Base-by-base conservation (phyloP, 345 rosid genomes). In the Draba incana region DNA sequence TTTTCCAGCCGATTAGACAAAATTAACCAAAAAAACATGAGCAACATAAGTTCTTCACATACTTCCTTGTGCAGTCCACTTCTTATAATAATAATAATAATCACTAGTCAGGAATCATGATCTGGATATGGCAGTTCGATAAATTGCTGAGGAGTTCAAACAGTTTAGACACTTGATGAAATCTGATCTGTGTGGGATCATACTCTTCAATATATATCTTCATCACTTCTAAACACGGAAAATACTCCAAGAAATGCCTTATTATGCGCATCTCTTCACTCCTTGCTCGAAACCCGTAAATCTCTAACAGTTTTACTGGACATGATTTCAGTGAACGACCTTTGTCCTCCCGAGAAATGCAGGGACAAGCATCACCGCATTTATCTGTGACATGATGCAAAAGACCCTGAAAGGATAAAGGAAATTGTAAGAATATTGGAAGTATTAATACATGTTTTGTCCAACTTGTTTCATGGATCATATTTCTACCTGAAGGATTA, bases 321-420 rank as follows among this genome's bases (percentile, higher is more conserved):
- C 35, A 41, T 3, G 23, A 13, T 10, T 0, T 41, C 23, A 58
- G 64, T 13, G 49, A 58, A 8, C 6, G 37, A 2, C 49, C 64
- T 41, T 42, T 42, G 37, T 24, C 49, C 8, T 42, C 5, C 48
- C 8, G 3, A 8, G 13, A 4, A 13, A 42, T n/a, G 30, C 61
- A 56, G 61, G 35, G 45, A 56, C 61, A 56, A 37, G 30, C 61
- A 56, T 56, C 61, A 41, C 60, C 61, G 2, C 61, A 56, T 56
- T 37, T 56, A 37, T 37, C 30, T 16, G 61, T 20, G 10, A 2
- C n/a, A 25, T 13, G 0, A 20, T 58, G 48, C 3, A 39, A 13
- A 4, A 58, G 63, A 41, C 48, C 49, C 23, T 42, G 50, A 42
- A 42, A 42, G 2, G 12, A 39, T 57, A 28, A 1, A 11, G 27